Percentiles rank a stretch among this genome's conserved stretches.
Conservation (phyloP, 345 rosid species). For the Corchorus capsularis region DNA sequence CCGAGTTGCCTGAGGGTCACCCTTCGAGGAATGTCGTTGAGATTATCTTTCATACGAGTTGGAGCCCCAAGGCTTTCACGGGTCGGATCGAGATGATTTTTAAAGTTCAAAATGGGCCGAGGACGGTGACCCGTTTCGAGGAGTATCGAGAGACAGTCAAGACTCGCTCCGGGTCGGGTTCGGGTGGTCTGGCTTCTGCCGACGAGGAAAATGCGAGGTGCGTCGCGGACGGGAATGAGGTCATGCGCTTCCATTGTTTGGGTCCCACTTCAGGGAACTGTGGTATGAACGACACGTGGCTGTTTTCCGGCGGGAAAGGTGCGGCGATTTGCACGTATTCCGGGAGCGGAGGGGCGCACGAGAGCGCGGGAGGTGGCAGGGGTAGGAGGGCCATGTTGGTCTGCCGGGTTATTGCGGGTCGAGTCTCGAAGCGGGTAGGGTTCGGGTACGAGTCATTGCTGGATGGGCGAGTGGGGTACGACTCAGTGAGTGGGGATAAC, state of each 20-base stretch:
- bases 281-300: slow-evolving; percentile 57
- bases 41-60: slow-evolving; percentile 91
- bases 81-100: slow-evolving; percentile 88
- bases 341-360: slow-evolving; percentile 83
- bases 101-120: slow-evolving; percentile 82
- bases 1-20: slow-evolving; percentile 82
- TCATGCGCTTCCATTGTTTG: slow-evolving; percentile 85
- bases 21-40: slow-evolving; percentile 92
- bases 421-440: slow-evolving; percentile 57
- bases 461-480: slow-evolving; percentile 57
- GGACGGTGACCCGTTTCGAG: slow-evolving; percentile 74
- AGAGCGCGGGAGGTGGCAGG: slow-evolving; percentile 75
- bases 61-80: slow-evolving; percentile 75
- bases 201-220: slow-evolving; percentile 78
- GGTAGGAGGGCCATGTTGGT: slow-evolving; percentile 95
- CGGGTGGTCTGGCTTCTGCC: slow-evolving; percentile 14
- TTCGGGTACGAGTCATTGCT: slow-evolving; percentile 45
- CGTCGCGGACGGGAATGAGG: slow-evolving; percentile 93
- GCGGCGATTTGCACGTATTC: slow-evolving; percentile 68
- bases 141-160: slow-evolving; percentile 84
- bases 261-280: slow-evolving; percentile 55
- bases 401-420: slow-evolving; percentile 89
- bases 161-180: slow-evolving; percentile 43
- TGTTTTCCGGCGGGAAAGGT: slow-evolving; percentile 56
- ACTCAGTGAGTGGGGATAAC: slow-evolving; percentile 81